Conservation (phyloP, 352 stramenopile genomes). For the Pythium aristosporum region DNA sequence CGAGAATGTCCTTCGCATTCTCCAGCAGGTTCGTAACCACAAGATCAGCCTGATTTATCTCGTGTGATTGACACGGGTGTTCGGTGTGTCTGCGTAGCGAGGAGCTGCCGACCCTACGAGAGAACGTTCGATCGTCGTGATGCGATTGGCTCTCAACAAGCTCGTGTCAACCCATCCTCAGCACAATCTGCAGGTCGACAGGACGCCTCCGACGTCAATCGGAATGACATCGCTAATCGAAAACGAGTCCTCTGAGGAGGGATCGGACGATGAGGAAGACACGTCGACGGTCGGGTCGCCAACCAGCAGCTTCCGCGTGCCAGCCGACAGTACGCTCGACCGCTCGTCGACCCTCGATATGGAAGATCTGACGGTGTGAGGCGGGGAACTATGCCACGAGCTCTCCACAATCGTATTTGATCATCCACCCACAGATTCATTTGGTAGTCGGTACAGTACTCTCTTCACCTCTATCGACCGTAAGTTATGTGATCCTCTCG, state of each 20-base stretch:
- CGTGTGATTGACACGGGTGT: not conserved
- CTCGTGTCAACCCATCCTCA: slow-evolving; percentile 72
- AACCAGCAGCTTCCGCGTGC: slow-evolving; percentile 15
- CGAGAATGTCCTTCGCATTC: slow-evolving; percentile 77
- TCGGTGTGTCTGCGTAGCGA: slow-evolving; percentile 27
- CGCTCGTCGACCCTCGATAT: slow-evolving; percentile 45
- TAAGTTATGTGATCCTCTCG: slow-evolving; percentile 26
- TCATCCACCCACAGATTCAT: not conserved
- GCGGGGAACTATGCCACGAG: not conserved
- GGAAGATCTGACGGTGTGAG: slow-evolving; percentile 51
- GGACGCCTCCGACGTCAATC: slow-evolving; percentile 19
- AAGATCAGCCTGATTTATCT: not conserved
- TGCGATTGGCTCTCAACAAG: slow-evolving; percentile 76
- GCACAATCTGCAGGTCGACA: slow-evolving; percentile 70
- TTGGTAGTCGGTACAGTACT: not conserved
- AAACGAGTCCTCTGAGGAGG: slow-evolving; percentile 28
- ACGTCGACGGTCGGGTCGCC: slow-evolving; percentile 24
- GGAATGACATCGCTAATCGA: slow-evolving; percentile 29
- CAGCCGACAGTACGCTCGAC: slow-evolving; percentile 35
- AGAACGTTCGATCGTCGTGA: slow-evolving; percentile 56
- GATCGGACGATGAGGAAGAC: slow-evolving; percentile 27
- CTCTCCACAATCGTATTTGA: not conserved
- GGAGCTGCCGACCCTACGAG: slow-evolving; percentile 56
- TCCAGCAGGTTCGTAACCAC: slow-evolving; percentile 47
- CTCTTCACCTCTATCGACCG: slow-evolving; percentile 1